These are phyloP conservation scores for Diaporthe velutina DNA, from an alignment of 2,329 filamentous ascomycete genomes.

Conservation along the genomic window DNA sequence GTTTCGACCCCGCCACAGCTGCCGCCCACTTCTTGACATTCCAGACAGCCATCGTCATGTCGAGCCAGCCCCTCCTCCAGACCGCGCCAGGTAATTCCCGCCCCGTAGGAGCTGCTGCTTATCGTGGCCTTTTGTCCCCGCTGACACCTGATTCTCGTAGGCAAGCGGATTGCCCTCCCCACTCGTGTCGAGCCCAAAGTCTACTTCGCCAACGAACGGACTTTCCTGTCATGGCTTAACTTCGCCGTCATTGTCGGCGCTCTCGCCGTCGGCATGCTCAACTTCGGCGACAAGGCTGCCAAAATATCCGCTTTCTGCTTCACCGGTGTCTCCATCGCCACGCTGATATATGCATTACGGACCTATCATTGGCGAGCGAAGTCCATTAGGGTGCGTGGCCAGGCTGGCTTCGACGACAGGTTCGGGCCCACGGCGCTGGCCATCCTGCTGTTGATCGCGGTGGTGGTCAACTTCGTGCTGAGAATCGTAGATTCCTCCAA, in stretches of 20 bases:
- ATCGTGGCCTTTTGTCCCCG: neutral
- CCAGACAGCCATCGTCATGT: slow-evolving; percentile 72
- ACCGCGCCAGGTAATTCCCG: slow-evolving; percentile 82
- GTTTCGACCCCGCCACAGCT: slow-evolving; percentile 1
- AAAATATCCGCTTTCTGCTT: slow-evolving; percentile 96
- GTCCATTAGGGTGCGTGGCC: slow-evolving; percentile 89
- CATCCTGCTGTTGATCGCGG: slow-evolving; percentile 85
- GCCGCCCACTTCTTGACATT: slow-evolving; percentile 14
- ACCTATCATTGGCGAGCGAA: slow-evolving; percentile 98
- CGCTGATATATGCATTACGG: slow-evolving; percentile 93
- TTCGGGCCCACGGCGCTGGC: slow-evolving; percentile 94
- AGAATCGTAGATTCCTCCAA: slow-evolving; percentile 68
- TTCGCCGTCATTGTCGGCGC: slow-evolving; percentile 99
- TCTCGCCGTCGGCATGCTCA: slow-evolving; percentile 95
- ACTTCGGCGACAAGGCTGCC: slow-evolving; percentile 95
- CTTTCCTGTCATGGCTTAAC: slow-evolving; percentile 99
- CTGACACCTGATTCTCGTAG: slow-evolving; percentile 58
- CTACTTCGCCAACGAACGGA: slow-evolving; percentile 99
- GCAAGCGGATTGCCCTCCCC: slow-evolving; percentile 97
- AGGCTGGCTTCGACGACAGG: slow-evolving; percentile 96
- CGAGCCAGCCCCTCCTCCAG: slow-evolving; percentile 94
- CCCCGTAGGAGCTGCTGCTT: slow-evolving; percentile 5
- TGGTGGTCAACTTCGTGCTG: slow-evolving; percentile 96
- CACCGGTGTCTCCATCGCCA: slow-evolving; percentile 92
- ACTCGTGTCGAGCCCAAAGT: slow-evolving; percentile 99